Percentiles rank a stretch among this genome's conserved stretches.
phyloP scores from a whole-genome alignment of 495 filamentous ascomycete genomes.

The Penicillium steckii region DNA sequence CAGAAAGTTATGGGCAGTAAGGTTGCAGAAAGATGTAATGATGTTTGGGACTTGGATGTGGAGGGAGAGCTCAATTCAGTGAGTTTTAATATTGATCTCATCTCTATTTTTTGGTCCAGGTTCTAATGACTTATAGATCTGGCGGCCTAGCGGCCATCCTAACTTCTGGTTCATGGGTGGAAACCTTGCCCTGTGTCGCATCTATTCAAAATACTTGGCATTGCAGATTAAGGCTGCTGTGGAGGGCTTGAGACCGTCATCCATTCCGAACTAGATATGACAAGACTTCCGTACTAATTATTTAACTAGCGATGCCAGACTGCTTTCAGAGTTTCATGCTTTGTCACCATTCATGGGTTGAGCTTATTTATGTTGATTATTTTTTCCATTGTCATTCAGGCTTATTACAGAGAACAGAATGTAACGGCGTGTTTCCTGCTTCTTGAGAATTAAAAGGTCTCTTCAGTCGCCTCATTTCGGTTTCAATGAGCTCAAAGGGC shows the following conservation, averaged over 20 bases:
- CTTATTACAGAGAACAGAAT: too few species aligned
- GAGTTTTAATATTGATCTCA: neutral
- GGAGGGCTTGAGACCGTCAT: neutral
- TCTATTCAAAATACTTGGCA: constrained; percentile 50
- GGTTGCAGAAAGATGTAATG: constrained; percentile 57
- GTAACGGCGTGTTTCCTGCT: too few species aligned
- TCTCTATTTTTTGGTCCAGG: neutral
- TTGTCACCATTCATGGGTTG: too few species aligned
- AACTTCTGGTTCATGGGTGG: constrained; percentile 78
- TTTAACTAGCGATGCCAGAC: neutral
- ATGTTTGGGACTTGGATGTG: constrained; percentile 75
- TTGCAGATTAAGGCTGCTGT: neutral
- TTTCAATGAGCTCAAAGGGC: neutral
- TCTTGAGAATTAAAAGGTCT: too few species aligned
- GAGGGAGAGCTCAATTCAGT: constrained; percentile 64
- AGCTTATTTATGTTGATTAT: too few species aligned
- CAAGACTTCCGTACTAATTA: neutral
- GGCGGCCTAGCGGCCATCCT: constrained; percentile 54
- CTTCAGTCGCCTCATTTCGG: too few species aligned
- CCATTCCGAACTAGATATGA: neutral
- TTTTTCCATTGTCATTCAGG: too few species aligned
- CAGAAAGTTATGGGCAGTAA: constrained; percentile 63
- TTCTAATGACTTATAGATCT: too few species aligned
- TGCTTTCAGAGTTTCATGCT: too few species aligned
- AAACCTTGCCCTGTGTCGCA: constrained; percentile 66